Percentiles rank a stretch among this genome's conserved stretches.
phyloP scores from a whole-genome alignment of 2,329 filamentous ascomycete genomes.

The Calonectria pauciramosa region DNA sequence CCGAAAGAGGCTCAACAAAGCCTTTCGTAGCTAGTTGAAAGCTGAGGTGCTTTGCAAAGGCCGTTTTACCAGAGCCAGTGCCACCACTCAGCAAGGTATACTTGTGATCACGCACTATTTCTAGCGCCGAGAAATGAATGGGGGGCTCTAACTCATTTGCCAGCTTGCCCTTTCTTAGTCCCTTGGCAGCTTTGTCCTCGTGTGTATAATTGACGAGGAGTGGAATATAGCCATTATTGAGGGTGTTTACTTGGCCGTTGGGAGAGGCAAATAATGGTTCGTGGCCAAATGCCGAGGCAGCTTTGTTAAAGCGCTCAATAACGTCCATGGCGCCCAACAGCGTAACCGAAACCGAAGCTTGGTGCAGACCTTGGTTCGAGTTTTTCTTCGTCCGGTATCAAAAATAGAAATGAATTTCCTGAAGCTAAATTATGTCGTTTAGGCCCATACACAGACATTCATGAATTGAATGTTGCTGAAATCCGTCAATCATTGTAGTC shows the following conservation, averaged over 20 bases:
- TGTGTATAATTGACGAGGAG: constrained; percentile 3
- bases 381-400: background rate
- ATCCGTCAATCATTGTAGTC: background rate
- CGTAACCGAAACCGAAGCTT: background rate
- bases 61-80: background rate
- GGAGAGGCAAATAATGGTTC: background rate
- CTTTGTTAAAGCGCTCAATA: background rate
- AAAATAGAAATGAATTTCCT: background rate
- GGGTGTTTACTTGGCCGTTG: background rate
- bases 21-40: background rate
- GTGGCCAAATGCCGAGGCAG: background rate
- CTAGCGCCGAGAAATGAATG: background rate
- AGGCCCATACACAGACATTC: no score
- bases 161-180: background rate
- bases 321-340: background rate
- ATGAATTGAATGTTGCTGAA: background rate
- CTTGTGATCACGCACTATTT: background rate
- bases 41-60: background rate
- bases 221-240: background rate
- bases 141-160: background rate
- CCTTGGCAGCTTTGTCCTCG: constrained; percentile 6
- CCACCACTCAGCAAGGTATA: background rate
- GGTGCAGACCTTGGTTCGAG: background rate
- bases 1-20: background rate
- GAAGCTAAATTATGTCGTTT: background rate